Conservation (phyloP, 2,329 filamentous ascomycete species). For the Basipetospora chlamydospora region DNA sequence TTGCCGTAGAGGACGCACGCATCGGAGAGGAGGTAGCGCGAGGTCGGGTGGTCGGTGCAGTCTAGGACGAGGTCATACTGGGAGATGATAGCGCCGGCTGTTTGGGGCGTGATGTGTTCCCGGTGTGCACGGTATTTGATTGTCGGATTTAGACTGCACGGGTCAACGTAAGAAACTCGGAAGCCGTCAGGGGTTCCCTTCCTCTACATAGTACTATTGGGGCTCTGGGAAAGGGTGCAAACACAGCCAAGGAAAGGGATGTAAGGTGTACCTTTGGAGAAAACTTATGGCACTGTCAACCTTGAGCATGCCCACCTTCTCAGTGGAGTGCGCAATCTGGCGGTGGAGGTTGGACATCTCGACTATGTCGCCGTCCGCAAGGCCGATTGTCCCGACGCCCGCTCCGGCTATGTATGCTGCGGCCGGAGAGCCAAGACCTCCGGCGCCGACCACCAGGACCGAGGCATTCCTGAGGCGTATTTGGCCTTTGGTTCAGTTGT, state of each 20-base stretch:
- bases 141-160: constrained; percentile 53
- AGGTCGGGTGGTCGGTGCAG: constrained; percentile 86
- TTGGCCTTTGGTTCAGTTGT: constrained; percentile 43
- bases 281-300: constrained; percentile 60
- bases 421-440: constrained; percentile 83
- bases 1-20: constrained; percentile 67
- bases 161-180: too few relatives aligned
- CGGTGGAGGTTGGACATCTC: constrained; percentile 86
- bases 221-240: too few relatives aligned
- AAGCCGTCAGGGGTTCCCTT: too few relatives aligned
- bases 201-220: too few relatives aligned
- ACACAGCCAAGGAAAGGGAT: not conserved
- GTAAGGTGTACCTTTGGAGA: constrained; percentile 30
- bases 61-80: constrained; percentile 77
- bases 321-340: constrained; percentile 67
- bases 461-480: constrained; percentile 52
- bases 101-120: constrained; percentile 51
- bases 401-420: constrained; percentile 86
- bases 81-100: constrained; percentile 50
- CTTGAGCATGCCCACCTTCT: constrained; percentile 59
- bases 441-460: constrained; percentile 73
- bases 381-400: constrained; percentile 67
- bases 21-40: constrained; percentile 86
- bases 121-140: constrained; percentile 48
- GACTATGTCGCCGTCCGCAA: constrained; percentile 79